Evolutionary conservation across 176 grass and related monocot species (phyloP).

Genomic region (Calamus simplicifolius): DNA sequence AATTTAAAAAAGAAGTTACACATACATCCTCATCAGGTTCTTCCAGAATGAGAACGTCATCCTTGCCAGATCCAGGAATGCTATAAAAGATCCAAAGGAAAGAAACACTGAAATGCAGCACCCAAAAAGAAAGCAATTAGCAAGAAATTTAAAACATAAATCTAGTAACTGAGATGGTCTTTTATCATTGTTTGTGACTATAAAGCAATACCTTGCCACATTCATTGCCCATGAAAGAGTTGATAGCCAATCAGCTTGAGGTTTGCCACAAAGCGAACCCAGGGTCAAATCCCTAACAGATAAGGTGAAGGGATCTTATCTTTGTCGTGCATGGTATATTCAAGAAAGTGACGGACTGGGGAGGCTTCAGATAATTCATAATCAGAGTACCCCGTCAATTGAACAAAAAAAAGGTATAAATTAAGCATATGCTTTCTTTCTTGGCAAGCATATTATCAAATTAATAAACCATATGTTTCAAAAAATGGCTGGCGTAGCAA

Average conservation of each 20-base stretch:
- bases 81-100: slow-evolving; percentile 71
- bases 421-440: no score
- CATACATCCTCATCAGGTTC: slow-evolving; percentile 64
- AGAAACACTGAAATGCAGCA: slow-evolving; percentile 11
- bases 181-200: slow-evolving; percentile 72
- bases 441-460: no score
- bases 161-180: slow-evolving; percentile 70
- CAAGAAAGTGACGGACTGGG: slow-evolving; percentile 74
- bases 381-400: slow-evolving; percentile 69
- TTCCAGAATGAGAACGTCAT: slow-evolving; percentile 82
- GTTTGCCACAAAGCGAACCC: slow-evolving; percentile 61
- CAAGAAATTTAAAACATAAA: slow-evolving; percentile 5
- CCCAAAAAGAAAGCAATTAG: slow-evolving; percentile 5
- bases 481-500: no score
- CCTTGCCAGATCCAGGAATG: slow-evolving; percentile 71
- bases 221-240: slow-evolving; percentile 91
- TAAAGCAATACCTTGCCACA: slow-evolving; percentile 77
- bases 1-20: slow-evolving; percentile 22
- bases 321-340: slow-evolving; percentile 96
- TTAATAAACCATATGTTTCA: no score
- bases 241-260: slow-evolving; percentile 54
- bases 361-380: slow-evolving; percentile 95
- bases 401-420: slow-evolving; percentile 3
- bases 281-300: slow-evolving; percentile 71
- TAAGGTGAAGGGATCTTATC: slow-evolving; percentile 81